phyloP scores from a whole-genome alignment of 2,329 filamentous ascomycete species.

The Sclerotiophoma versabilis region DNA sequence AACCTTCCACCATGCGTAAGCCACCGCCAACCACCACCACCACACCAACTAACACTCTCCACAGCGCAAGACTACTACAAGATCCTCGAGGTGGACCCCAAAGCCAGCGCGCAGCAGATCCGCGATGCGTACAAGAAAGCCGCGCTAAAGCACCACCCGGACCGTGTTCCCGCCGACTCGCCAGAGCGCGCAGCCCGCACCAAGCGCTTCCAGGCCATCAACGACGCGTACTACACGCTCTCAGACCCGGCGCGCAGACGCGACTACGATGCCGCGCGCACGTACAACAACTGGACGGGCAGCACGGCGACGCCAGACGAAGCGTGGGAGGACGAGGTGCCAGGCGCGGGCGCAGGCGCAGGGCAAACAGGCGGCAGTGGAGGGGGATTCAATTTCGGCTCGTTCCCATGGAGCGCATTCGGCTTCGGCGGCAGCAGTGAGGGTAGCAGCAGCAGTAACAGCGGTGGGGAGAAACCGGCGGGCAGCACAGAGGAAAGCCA shows the following conservation, averaged over 20 bases:
- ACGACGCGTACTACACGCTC: constrained; percentile 91
- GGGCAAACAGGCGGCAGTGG: background rate
- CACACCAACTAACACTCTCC: background rate
- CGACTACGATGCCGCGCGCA: constrained; percentile 82
- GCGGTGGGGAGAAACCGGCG: constrained; percentile 41
- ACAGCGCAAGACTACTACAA: constrained; percentile 26
- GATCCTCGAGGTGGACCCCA: constrained; percentile 72
- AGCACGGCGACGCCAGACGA: constrained; percentile 54
- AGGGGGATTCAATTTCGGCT: constrained; percentile 34
- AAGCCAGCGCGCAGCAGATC: constrained; percentile 81
- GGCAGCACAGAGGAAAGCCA: constrained; percentile 55
- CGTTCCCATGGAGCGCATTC: constrained; percentile 81
- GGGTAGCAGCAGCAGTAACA: no score
- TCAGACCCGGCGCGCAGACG: constrained; percentile 78
- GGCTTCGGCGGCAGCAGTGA: constrained; percentile 61
- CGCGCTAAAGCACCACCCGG: constrained; percentile 90
- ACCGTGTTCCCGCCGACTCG: constrained; percentile 83
- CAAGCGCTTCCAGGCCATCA: constrained; percentile 87
- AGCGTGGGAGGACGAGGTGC: constrained; percentile 60
- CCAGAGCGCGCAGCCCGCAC: constrained; percentile 84
- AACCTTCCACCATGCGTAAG: constrained; percentile 3
- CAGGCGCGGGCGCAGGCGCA: constrained; percentile 24
- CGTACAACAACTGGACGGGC: constrained; percentile 58
- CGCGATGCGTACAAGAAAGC: constrained; percentile 94
- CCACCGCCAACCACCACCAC: background rate